phyloP scores from a whole-genome alignment of 2,329 filamentous ascomycete genomes.

The Falciphora oryzae region DNA sequence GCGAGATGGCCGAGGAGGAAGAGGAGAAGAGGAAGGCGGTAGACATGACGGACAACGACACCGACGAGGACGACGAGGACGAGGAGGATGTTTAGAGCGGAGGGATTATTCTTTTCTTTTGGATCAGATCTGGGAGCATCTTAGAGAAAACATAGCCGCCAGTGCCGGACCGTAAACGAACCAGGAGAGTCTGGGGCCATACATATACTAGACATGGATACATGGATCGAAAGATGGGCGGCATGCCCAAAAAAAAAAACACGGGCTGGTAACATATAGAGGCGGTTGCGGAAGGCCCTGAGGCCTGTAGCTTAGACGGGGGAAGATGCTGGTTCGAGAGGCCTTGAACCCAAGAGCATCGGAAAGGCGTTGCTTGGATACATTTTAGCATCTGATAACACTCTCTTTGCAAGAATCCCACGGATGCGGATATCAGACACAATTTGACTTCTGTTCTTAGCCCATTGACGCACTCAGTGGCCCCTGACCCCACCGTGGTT shows the following conservation, averaged over 20 bases:
- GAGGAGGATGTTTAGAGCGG: conserved; percentile 10
- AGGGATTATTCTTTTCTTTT: background rate
- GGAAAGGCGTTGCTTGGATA: background rate
- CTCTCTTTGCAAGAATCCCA: too few relatives aligned
- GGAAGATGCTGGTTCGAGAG: too few relatives aligned
- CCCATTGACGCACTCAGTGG: too few relatives aligned
- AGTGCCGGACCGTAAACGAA: too few relatives aligned
- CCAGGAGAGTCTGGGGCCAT: too few relatives aligned
- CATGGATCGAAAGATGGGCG: too few relatives aligned
- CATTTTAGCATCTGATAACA: background rate
- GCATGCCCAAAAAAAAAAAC: background rate
- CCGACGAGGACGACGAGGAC: conserved; percentile 28
- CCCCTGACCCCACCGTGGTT: background rate
- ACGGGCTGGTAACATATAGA: background rate
- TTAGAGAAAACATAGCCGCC: background rate
- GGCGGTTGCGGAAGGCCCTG: too few relatives aligned
- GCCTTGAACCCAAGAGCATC: too few relatives aligned
- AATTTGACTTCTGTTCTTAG: too few relatives aligned
- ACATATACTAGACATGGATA: background rate
- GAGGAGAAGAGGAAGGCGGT: conserved; percentile 53
- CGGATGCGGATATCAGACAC: too few relatives aligned
- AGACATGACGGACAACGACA: conserved; percentile 32
- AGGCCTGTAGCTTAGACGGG: too few relatives aligned
- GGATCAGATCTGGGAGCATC: background rate
- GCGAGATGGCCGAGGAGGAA: conserved; percentile 84